Evolutionary conservation across 106 monocot species (phyloP).

Genomic region (Acorus calamus): DNA sequence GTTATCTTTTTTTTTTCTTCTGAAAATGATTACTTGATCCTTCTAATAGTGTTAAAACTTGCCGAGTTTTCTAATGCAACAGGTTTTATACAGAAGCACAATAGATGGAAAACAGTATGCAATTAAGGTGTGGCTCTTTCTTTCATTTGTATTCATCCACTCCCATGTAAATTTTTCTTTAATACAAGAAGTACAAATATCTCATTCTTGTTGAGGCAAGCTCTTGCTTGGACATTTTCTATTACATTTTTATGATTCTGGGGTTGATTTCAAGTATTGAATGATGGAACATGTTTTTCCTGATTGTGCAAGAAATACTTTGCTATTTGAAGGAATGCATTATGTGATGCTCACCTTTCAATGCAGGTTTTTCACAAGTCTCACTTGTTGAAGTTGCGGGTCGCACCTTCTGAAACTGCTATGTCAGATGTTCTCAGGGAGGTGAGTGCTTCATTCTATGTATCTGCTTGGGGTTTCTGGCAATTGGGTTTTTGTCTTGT

Average conservation of each 20-base stretch:
- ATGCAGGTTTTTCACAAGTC: slow-evolving; percentile 66
- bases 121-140: slow-evolving; percentile 39
- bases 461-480: too few relatives aligned
- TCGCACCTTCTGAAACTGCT: slow-evolving; percentile 75
- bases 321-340: too few relatives aligned
- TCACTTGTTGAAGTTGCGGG: slow-evolving; percentile 55
- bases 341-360: background rate
- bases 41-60: too few relatives aligned
- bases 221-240: background rate
- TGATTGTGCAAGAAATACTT: too few relatives aligned
- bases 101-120: slow-evolving; percentile 69
- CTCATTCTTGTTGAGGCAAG: too few relatives aligned
- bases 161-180: background rate
- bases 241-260: slow-evolving; percentile 7
- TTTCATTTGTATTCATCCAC: too few relatives aligned
- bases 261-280: too few relatives aligned
- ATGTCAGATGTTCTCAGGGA: slow-evolving; percentile 87
- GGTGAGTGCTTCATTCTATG: slow-evolving; percentile 20
- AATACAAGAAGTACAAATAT: background rate
- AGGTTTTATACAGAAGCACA: slow-evolving; percentile 55
- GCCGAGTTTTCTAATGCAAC: background rate
- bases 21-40: background rate
- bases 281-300: too few relatives aligned
- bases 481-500: too few relatives aligned
- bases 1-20: background rate